These are phyloP conservation scores for Fragaria vesca DNA, from an alignment of 306 rosid genomes.

Conservation along the genomic window DNA sequence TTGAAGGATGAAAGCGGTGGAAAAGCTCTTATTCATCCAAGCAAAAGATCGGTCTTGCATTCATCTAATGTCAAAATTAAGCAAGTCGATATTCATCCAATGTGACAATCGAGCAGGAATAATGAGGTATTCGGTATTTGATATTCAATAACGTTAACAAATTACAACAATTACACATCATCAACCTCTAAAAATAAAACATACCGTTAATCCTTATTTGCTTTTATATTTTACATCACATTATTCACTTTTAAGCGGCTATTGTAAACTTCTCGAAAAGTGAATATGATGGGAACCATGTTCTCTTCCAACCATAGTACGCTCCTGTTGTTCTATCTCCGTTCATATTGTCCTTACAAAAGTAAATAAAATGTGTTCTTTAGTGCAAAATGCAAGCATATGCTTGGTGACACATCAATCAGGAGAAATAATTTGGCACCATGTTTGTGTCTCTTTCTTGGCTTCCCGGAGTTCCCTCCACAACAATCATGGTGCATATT, in stretches of 20 bases:
- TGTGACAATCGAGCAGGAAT: no score
- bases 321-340: background rate
- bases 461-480: background rate
- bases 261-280: no score
- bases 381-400: background rate
- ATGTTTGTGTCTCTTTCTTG: background rate
- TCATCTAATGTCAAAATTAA: no score
- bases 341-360: background rate
- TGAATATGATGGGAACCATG: background rate
- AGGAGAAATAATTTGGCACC: background rate
- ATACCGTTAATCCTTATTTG: no score
- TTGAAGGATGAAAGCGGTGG: background rate
- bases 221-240: no score
- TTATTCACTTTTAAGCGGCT: no score
- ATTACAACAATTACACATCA: no score
- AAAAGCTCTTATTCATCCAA: background rate
- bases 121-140: no score
- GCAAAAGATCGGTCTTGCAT: no score
- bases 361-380: background rate
- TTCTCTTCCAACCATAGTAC: background rate
- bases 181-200: no score
- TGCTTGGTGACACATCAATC: constrained; percentile 4
- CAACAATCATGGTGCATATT: constrained; percentile 3
- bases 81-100: no score
- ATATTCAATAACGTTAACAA: no score